A percentile compares a stretch with the other conserved stretches of the same genome.
Conservation (phyloP, 2,329 filamentous ascomycete genomes). For the Periconia digitata region DNA sequence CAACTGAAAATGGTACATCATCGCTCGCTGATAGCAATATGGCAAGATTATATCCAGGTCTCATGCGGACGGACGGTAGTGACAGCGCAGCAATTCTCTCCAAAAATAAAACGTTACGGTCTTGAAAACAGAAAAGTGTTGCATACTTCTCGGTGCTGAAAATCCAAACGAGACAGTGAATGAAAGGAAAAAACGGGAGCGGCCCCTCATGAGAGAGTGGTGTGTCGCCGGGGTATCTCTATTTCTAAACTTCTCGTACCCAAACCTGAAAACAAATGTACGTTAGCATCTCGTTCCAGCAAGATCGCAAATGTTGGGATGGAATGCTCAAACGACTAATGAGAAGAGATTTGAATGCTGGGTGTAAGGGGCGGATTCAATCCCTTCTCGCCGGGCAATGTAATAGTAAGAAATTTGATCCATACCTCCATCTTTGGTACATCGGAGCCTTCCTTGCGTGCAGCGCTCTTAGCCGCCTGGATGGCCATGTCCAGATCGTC, state of each 20-base stretch:
- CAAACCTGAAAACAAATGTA: constrained; percentile 41
- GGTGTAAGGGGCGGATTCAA: constrained; percentile 41
- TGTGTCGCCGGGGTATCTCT: constrained; percentile 41
- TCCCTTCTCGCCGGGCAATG: constrained; percentile 36
- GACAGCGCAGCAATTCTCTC: background rate
- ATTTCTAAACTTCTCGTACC: constrained; percentile 47
- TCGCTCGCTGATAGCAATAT: constrained; percentile 32
- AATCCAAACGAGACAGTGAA: background rate
- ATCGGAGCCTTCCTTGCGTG: constrained; percentile 73
- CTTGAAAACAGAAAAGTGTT: background rate
- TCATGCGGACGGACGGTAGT: constrained; percentile 5
- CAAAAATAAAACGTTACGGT: background rate
- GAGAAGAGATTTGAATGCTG: constrained; percentile 12
- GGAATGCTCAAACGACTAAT: constrained; percentile 4
- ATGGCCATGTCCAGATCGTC: constrained; percentile 93
- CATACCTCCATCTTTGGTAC: constrained; percentile 95
- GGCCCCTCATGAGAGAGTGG: constrained; percentile 19
- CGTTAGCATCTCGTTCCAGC: constrained; percentile 15
- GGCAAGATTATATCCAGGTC: constrained; percentile 29
- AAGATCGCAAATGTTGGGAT: background rate
- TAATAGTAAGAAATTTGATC: constrained; percentile 23
- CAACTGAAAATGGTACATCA: constrained; percentile 5
- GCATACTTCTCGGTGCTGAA: background rate
- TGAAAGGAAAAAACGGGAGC: constrained; percentile 15
- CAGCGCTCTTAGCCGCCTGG: constrained; percentile 66